Percentiles rank a stretch among this genome's conserved stretches.
These are phyloP conservation scores for Candida namnaoensis DNA, from an alignment of 805 yeast genomes.

Conservation along the genomic window DNA sequence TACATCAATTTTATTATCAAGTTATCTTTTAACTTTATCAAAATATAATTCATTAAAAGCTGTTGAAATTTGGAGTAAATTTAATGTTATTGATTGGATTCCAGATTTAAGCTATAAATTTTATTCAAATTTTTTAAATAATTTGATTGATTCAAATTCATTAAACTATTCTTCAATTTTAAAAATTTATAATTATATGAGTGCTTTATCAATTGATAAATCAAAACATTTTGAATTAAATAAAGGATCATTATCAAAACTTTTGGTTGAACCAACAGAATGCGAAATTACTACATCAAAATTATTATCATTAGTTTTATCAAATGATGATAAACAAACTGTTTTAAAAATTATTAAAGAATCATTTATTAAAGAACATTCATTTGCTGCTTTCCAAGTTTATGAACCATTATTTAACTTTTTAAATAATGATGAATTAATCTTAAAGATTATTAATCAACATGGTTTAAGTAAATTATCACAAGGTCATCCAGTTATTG, in stretches of 20 bases:
- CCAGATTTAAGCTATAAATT: slow-evolving; percentile 32
- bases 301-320: slow-evolving; percentile 10
- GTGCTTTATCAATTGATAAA: slow-evolving; percentile 20
- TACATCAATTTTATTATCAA: slow-evolving; percentile 33
- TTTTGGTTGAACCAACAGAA: background rate
- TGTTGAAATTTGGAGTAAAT: slow-evolving; percentile 25
- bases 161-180: slow-evolving; percentile 21
- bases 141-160: slow-evolving; percentile 16
- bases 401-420: slow-evolving; percentile 25
- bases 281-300: slow-evolving; percentile 6
- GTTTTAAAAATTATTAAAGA: slow-evolving; percentile 29
- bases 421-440: slow-evolving; percentile 21
- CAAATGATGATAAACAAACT: slow-evolving; percentile 15
- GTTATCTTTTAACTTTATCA: slow-evolving; percentile 30
- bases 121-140: slow-evolving; percentile 23
- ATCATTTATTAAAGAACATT: slow-evolving; percentile 24
- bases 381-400: slow-evolving; percentile 18
- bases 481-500: slow-evolving; percentile 6
- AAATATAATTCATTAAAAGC: slow-evolving; percentile 24
- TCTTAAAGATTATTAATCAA: slow-evolving; percentile 21
- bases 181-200: slow-evolving; percentile 27
- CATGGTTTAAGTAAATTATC: slow-evolving; percentile 21
- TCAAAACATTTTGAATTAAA: too few species aligned
- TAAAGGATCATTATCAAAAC: background rate
- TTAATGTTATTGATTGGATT: slow-evolving; percentile 28